Conservation (phyloP, 2,329 filamentous ascomycete species). For the Fusarium fracticaudum region DNA sequence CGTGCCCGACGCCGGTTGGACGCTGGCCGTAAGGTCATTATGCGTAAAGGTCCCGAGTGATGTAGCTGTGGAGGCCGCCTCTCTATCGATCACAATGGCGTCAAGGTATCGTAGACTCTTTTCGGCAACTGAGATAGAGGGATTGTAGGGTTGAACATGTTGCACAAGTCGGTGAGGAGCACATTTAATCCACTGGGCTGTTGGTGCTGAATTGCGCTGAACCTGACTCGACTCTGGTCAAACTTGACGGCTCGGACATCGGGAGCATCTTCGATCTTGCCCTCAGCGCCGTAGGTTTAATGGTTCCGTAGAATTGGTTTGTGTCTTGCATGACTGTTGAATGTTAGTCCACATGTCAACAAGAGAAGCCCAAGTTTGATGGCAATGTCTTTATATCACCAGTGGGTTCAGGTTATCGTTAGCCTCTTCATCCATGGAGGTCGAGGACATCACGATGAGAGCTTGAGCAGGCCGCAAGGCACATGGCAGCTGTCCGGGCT, state of each 20-base stretch:
- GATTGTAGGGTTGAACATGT: neutral
- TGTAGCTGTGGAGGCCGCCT: neutral
- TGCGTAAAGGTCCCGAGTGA: too few species aligned
- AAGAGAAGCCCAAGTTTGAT: neutral
- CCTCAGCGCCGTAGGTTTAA: neutral
- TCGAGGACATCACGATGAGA: rapidly evolving
- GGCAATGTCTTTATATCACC: rapidly evolving
- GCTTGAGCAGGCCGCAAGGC: neutral
- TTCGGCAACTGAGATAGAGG: too few species aligned
- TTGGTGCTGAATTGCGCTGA: neutral
- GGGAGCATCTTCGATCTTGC: neutral
- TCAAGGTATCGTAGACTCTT: too few species aligned
- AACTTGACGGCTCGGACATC: neutral
- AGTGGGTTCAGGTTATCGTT: rapidly evolving
- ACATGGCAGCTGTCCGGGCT: neutral
- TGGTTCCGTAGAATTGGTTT: neutral
- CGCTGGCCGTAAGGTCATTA: too few species aligned
- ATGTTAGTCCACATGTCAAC: neutral
- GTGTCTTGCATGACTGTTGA: neutral
- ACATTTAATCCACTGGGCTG: neutral
- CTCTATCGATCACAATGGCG: neutral
- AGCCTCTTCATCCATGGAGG: too few species aligned
- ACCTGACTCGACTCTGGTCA: neutral
- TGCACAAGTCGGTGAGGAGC: neutral
- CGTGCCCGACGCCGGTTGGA: neutral